Percentiles rank a stretch among this genome's conserved stretches.
Conservation (phyloP, 1,284 basidiomycete genomes). For the Ustilago xerochloae region DNA sequence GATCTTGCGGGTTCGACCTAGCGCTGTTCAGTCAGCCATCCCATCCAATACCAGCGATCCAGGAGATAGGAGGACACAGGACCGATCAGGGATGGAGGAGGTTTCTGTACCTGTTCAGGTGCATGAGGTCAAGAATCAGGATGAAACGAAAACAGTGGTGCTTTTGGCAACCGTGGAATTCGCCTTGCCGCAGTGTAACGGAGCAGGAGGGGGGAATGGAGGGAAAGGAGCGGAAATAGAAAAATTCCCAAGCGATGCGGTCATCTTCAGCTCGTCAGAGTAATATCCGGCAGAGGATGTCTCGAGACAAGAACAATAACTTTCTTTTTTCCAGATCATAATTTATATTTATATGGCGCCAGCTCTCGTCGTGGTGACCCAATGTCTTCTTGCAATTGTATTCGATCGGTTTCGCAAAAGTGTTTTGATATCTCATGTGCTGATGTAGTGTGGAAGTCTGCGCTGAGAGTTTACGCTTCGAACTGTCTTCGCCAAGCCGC, state of each 20-base stretch:
- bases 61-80: constrained; percentile 33
- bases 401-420: not conserved
- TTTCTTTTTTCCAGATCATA: not conserved
- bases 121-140: constrained; percentile 67
- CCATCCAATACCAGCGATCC: constrained; percentile 32
- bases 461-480: too few species aligned
- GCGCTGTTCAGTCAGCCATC: constrained; percentile 34
- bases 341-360: too few species aligned
- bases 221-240: not conserved
- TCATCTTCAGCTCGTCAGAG: constrained; percentile 30
- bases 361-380: too few species aligned
- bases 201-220: not conserved
- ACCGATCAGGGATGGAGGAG: constrained; percentile 44
- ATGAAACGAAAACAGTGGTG: constrained; percentile 61
- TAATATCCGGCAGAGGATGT: not conserved
- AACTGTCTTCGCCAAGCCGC: too few species aligned
- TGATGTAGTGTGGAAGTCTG: too few species aligned
- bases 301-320: not conserved
- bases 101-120: constrained; percentile 55
- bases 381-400: not conserved
- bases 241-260: constrained; percentile 29
- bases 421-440: not conserved
- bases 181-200: constrained; percentile 12
- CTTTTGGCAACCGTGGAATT: constrained; percentile 49
- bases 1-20: constrained; percentile 58